Conservation (phyloP, 208 protist species). For the Endotrypanum monterogeii region DNA sequence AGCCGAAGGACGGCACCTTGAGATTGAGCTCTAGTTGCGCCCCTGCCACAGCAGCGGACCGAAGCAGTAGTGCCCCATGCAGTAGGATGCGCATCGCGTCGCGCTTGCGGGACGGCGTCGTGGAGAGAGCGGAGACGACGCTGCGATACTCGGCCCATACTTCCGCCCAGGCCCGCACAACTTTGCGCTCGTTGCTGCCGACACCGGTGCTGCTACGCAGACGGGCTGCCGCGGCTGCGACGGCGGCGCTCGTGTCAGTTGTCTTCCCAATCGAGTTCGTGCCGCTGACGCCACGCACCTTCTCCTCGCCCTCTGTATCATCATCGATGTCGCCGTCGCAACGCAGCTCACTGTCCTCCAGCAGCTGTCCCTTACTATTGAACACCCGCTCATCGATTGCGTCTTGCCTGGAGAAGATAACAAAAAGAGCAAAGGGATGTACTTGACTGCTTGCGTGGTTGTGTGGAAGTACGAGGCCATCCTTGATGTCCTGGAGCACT, state of each 20-base stretch:
- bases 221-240: constrained; percentile 12
- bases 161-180: constrained; percentile 83
- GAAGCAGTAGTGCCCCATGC: constrained; percentile 77
- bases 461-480: constrained; percentile 68
- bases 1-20: constrained; percentile 79
- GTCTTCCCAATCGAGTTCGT: neutral
- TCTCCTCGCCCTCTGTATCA: neutral
- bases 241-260: neutral
- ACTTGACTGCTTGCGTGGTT: constrained; percentile 78
- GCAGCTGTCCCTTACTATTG: constrained; percentile 29
- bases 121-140: constrained; percentile 59
- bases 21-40: constrained; percentile 75
- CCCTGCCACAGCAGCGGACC: constrained; percentile 69
- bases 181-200: constrained; percentile 44
- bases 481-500: constrained; percentile 52
- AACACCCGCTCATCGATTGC: constrained; percentile 46
- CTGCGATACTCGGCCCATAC: constrained; percentile 85
- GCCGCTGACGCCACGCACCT: constrained; percentile 6
- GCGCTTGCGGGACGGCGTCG: constrained; percentile 69
- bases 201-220: constrained; percentile 27
- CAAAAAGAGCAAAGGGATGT: constrained; percentile 80
- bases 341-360: constrained; percentile 23
- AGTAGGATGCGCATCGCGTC: constrained; percentile 80
- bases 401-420: constrained; percentile 77
- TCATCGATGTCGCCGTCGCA: neutral